Base-by-base conservation (phyloP, 768 basidiomycete genomes). In the Phaffia australis region DNA sequence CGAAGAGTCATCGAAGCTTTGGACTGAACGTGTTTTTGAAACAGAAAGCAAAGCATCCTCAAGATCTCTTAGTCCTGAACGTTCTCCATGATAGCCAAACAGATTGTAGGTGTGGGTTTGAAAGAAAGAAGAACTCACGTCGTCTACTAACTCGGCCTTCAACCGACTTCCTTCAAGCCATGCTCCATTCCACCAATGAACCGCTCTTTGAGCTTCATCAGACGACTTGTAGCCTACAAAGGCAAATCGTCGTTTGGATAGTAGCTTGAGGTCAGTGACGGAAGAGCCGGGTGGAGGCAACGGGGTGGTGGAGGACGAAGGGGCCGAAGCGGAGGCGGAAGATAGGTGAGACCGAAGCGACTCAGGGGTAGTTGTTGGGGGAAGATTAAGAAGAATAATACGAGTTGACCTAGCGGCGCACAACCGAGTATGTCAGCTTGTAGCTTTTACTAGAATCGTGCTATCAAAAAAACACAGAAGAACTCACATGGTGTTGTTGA, bases 211-310 rank as follows among this genome's bases (percentile, higher is more conserved):
- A 0, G 94, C 94, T 66, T 95, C 88, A 32, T 81, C 79, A 35
- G 85, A 80, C 0, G 85, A 82, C 77, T 88, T 90, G 80, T 85
- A 97, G 0, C 95, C 95, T 11, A 94, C 80, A 73, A 98, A 99
- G 0, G 88, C 95, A 74, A 99, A 93, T 46, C 88, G 81, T 9
- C 95, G 81, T 75, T 88, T 87, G 30, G 80, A 80, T 3, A 89
- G 83, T 60, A 97, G 81, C 74, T 88, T 88, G 59, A 85, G 80
- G 77, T 98, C 95, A 4, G 95, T 99, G 56, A 95, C 81, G 1
- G 81, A 83, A n/a, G 32, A n/a, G 25, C 58, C 51, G 3, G 67
- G 55, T 7, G 63, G 32, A 27, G 52, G 61, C 5, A 52, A 29
- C 4, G 29, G 59, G 8, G 61, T 51, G 11, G 60, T 42, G 1